A percentile compares a stretch with the other conserved stretches of the same genome.
phyloP scores from a whole-genome alignment of 2,329 filamentous ascomycete species.

The Apiospora sp. region DNA sequence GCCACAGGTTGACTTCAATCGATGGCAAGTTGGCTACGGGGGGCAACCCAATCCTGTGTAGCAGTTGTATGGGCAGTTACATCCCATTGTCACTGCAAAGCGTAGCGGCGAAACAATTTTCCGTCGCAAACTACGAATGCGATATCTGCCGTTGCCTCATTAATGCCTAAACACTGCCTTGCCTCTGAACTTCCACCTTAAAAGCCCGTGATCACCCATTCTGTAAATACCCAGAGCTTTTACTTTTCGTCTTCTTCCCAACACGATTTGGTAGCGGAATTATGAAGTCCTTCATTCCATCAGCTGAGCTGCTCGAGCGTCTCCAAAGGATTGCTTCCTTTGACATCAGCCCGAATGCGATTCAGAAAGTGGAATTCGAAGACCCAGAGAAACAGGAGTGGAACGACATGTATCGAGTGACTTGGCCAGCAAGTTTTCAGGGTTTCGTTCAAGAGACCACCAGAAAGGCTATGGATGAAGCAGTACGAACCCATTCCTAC shows the following conservation, averaged over 20 bases:
- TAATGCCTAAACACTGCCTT: not conserved
- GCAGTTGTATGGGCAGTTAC: not conserved
- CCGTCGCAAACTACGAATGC: not conserved
- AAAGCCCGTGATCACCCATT: not conserved
- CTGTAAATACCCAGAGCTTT: no score
- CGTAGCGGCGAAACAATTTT: not conserved
- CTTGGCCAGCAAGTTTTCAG: not conserved
- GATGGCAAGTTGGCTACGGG: not conserved
- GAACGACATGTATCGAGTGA: not conserved
- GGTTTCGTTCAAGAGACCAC: not conserved
- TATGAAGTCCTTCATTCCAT: not conserved
- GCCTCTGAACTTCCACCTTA: not conserved
- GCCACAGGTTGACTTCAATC: not conserved
- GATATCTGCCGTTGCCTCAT: not conserved
- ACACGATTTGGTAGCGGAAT: not conserved
- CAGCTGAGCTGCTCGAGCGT: not conserved
- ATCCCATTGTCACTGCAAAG: not conserved
- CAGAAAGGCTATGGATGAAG: not conserved
- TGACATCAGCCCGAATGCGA: not conserved
- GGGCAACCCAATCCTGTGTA: no score
- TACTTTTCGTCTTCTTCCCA: not conserved
- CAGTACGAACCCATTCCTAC: not conserved
- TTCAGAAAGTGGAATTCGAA: not conserved
- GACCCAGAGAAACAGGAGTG: not conserved
- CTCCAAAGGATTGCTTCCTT: conserved; percentile 9